These are phyloP conservation scores for Hyaloscypha hepaticicola DNA, from an alignment of 495 filamentous ascomycete genomes.

Conservation along the genomic window DNA sequence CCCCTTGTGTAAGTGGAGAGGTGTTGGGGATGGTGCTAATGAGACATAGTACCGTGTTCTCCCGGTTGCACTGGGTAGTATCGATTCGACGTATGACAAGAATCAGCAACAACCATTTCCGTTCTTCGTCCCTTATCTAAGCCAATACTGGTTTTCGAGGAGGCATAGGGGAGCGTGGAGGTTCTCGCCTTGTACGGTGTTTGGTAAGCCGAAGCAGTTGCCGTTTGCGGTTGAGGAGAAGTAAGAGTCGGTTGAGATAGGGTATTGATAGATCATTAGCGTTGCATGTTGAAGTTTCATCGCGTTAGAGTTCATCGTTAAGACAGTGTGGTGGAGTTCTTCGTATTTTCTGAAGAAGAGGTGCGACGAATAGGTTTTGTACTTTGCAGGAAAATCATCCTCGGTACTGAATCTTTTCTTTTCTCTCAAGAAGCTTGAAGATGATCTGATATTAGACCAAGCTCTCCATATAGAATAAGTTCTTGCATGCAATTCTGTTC, in stretches of 20 bases:
- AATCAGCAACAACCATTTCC: constrained; percentile 4
- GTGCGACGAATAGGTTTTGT: too few relatives aligned
- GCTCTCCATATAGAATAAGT: too few relatives aligned
- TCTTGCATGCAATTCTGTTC: too few relatives aligned
- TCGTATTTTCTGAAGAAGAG: too few relatives aligned
- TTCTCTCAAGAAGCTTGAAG: too few relatives aligned
- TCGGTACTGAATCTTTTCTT: too few relatives aligned
- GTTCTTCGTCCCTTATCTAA: constrained; percentile 11
- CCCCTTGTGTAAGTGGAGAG: background rate
- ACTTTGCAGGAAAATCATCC: too few relatives aligned
- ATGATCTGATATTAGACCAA: too few relatives aligned
- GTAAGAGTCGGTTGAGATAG: background rate
- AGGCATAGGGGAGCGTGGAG: constrained; percentile 7
- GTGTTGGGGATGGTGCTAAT: background rate
- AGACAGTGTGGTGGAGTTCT: too few relatives aligned
- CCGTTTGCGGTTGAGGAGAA: constrained; percentile 11
- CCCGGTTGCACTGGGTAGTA: constrained; percentile 6
- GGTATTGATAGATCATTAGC: background rate
- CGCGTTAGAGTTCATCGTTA: background rate
- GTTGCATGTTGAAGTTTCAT: background rate
- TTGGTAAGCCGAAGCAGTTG: constrained; percentile 4
- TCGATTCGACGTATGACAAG: constrained; percentile 5
- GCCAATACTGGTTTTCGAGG: background rate
- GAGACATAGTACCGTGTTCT: constrained; percentile 1
- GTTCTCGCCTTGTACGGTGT: constrained; percentile 15